These are phyloP conservation scores for Neurospora sp. DNA, from an alignment of 2,329 filamentous ascomycete species.

Conservation along the genomic window DNA sequence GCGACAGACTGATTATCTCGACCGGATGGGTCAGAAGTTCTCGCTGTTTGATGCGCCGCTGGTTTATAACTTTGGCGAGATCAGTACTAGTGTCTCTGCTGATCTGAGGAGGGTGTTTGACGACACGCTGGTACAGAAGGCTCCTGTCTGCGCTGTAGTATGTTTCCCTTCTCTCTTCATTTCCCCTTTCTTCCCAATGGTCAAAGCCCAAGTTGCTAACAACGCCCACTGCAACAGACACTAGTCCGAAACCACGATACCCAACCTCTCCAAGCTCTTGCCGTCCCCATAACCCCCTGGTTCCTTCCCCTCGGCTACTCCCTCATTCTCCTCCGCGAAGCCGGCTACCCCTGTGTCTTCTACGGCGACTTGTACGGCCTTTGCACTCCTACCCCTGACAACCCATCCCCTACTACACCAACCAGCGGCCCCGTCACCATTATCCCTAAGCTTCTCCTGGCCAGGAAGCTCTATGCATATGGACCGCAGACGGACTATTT, in stretches of 20 bases:
- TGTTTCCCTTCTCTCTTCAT: not conserved
- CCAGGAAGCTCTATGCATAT: slow-evolving; percentile 57
- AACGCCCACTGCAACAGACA: slow-evolving; percentile 30
- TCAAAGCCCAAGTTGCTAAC: not conserved
- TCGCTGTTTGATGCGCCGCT: slow-evolving; percentile 59
- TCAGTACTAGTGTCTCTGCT: slow-evolving; percentile 44
- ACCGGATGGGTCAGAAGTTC: slow-evolving; percentile 45
- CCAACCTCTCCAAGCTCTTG: slow-evolving; percentile 28
- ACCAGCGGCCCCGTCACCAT: slow-evolving; percentile 34
- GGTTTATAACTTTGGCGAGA: slow-evolving; percentile 54
- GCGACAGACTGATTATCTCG: slow-evolving; percentile 18
- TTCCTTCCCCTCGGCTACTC: slow-evolving; percentile 66
- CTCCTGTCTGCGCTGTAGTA: slow-evolving; percentile 28
- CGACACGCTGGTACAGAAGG: slow-evolving; percentile 41
- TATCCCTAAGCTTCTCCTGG: slow-evolving; percentile 49
- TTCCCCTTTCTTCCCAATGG: not conserved
- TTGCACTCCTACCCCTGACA: slow-evolving; percentile 23
- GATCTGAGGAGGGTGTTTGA: slow-evolving; percentile 59
- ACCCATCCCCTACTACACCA: slow-evolving; percentile 33
- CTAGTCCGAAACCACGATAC: slow-evolving; percentile 68
- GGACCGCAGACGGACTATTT: slow-evolving; percentile 56
- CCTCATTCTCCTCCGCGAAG: slow-evolving; percentile 55
- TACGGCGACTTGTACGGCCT: slow-evolving; percentile 64
- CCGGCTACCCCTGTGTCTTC: slow-evolving; percentile 58
- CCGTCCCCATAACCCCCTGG: slow-evolving; percentile 51